Percentiles rank a stretch among this genome's conserved stretches.
Evolutionary conservation across 2,329 filamentous ascomycete genomes (phyloP).

Genomic region (Clonostachys chloroleuca): DNA sequence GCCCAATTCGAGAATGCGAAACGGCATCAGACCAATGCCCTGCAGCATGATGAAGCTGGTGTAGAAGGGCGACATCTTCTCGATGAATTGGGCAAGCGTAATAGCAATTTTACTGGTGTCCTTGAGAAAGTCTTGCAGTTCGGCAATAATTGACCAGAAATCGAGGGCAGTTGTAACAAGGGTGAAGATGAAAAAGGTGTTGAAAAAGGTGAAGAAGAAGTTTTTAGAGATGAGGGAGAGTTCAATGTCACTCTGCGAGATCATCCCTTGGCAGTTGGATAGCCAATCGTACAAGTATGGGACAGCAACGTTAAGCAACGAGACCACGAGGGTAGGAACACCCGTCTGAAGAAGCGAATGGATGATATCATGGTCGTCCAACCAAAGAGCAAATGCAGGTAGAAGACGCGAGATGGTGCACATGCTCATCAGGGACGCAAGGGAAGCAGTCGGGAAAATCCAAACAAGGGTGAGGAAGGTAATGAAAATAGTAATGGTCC

Average conservation of each 20-base stretch:
- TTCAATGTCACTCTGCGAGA: conserved; percentile 91
- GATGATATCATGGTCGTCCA: conserved; percentile 65
- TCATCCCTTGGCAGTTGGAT: conserved; percentile 88
- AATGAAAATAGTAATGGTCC: conserved; percentile 81
- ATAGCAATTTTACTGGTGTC: conserved; percentile 77
- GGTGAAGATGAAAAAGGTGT: conserved; percentile 94
- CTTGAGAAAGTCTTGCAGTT: conserved; percentile 69
- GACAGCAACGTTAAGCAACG: conserved; percentile 82
- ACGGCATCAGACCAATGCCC: conserved; percentile 87
- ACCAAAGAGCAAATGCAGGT: conserved; percentile 62
- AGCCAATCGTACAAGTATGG: conserved; percentile 95
- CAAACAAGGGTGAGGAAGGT: conserved; percentile 81
- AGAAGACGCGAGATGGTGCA: conserved; percentile 73
- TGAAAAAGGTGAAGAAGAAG: conserved; percentile 99
- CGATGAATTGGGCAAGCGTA: conserved; percentile 71
- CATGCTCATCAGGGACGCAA: conserved; percentile 76
- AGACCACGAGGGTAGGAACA: conserved; percentile 79
- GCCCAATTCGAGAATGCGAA: conserved; percentile 86
- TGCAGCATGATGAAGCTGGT: conserved; percentile 92
- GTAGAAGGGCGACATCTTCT: conserved; percentile 77
- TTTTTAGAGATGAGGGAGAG: conserved; percentile 96
- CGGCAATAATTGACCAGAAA: conserved; percentile 49
- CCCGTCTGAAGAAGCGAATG: conserved; percentile 81
- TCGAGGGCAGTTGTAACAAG: conserved; percentile 78
- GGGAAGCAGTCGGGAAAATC: conserved; percentile 74